These are phyloP conservation scores for Hygrocybe coccinea DNA, from an alignment of 768 basidiomycete species.

Conservation along the genomic window DNA sequence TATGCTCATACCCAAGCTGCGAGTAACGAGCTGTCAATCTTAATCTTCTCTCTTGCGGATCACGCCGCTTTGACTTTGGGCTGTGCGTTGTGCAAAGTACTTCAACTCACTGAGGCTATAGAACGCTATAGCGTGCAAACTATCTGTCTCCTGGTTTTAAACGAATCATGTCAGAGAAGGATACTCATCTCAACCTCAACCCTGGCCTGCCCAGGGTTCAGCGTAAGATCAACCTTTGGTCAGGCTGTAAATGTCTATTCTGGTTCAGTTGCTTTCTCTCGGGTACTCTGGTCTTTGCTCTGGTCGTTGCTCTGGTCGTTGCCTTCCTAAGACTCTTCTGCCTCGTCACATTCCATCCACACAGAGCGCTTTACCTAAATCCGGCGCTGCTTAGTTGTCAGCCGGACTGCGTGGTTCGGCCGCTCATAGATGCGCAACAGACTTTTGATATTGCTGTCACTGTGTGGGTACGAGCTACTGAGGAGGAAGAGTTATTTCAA, in stretches of 20 bases:
- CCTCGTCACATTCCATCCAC: neutral
- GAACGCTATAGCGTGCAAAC: too few relatives aligned
- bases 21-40: too few relatives aligned
- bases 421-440: conserved; percentile 21
- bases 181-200: neutral
- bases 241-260: neutral
- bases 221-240: neutral
- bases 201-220: neutral
- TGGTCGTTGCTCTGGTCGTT: neutral
- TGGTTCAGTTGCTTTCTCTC: neutral
- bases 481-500: conserved; percentile 1
- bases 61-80: too few relatives aligned
- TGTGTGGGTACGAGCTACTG: conserved; percentile 23
- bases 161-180: neutral
- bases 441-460: conserved; percentile 25
- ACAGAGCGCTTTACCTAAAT: neutral
- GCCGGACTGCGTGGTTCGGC: conserved; percentile 15
- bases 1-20: too few relatives aligned
- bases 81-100: too few relatives aligned
- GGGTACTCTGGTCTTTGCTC: neutral
- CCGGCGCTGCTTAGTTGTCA: neutral
- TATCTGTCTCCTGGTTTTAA: too few relatives aligned
- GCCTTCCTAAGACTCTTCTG: neutral
- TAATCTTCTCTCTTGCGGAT: too few relatives aligned
- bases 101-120: too few relatives aligned